These are phyloP conservation scores for Colletotrichum kahawae DNA, from an alignment of 2,329 filamentous ascomycete genomes.

Conservation along the genomic window DNA sequence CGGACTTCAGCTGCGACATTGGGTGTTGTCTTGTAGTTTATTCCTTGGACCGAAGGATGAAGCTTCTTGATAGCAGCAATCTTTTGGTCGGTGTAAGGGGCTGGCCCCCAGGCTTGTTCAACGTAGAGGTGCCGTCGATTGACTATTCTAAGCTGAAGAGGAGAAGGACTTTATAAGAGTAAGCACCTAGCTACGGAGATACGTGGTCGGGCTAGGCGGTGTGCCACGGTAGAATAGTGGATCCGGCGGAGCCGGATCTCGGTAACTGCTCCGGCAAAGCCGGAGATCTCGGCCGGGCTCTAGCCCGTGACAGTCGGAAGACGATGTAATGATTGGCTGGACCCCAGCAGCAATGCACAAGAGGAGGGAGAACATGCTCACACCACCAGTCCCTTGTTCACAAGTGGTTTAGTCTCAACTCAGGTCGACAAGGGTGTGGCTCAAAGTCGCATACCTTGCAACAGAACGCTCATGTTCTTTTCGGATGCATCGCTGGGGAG, in stretches of 20 bases:
- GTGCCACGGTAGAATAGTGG: too few species aligned
- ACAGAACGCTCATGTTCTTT: neutral
- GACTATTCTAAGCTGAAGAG: too few species aligned
- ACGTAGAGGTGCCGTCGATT: too few species aligned
- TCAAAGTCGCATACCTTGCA: neutral
- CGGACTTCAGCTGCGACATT: conserved; percentile 23
- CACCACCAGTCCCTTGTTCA: conserved; percentile 29
- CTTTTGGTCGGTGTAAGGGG: conserved; percentile 31
- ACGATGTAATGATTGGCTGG: conserved; percentile 32
- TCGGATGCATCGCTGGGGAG: neutral
- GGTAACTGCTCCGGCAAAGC: too few species aligned
- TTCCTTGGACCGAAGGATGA: conserved; percentile 18
- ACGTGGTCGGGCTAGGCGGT: too few species aligned
- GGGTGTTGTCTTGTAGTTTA: conserved; percentile 29
- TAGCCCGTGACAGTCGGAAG: too few species aligned
- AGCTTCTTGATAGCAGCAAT: conserved; percentile 26
- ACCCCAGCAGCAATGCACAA: conserved; percentile 28
- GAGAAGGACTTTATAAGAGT: too few species aligned
- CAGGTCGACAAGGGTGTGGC: neutral
- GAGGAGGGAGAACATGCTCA: conserved; percentile 30
- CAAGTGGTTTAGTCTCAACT: neutral
- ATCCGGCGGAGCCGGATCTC: too few species aligned
- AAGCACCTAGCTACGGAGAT: too few species aligned
- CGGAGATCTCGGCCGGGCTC: too few species aligned
- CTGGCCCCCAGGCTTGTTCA: too few species aligned